These are phyloP conservation scores for Debaryomycetaceae sp. DNA, from an alignment of 1,139 yeast genomes.

Conservation along the genomic window DNA sequence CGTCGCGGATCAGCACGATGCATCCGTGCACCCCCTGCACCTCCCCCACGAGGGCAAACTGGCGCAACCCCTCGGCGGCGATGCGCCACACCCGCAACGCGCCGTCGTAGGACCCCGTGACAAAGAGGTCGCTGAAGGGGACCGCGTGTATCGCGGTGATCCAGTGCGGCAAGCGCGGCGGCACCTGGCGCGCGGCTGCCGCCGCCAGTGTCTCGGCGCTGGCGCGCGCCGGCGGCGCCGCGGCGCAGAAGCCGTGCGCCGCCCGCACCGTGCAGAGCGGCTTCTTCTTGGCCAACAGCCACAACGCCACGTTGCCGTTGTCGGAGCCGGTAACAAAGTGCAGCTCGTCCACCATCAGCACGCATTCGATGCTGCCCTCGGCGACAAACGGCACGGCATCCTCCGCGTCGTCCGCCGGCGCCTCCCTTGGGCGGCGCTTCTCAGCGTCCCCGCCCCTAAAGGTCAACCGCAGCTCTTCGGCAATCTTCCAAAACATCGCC, in stretches of 20 bases:
- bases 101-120: slow-evolving; percentile 90
- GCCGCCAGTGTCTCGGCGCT: slow-evolving; percentile 61
- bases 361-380: slow-evolving; percentile 91
- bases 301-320: slow-evolving; percentile 80
- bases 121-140: slow-evolving; percentile 84
- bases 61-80: slow-evolving; percentile 53
- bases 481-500: slow-evolving; percentile 93
- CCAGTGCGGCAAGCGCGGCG: slow-evolving; percentile 75
- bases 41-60: slow-evolving; percentile 52
- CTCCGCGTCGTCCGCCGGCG: slow-evolving; percentile 18
- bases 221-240: slow-evolving; percentile 42
- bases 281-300: slow-evolving; percentile 90
- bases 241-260: slow-evolving; percentile 75
- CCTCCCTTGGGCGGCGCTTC: slow-evolving; percentile 37
- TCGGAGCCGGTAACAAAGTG: slow-evolving; percentile 94
- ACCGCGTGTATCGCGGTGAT: slow-evolving; percentile 77
- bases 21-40: slow-evolving; percentile 65
- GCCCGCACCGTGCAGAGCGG: slow-evolving; percentile 65
- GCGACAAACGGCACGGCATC: slow-evolving; percentile 42
- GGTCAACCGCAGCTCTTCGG: slow-evolving; percentile 90
- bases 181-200: slow-evolving; percentile 48
- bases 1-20: slow-evolving; percentile 62
- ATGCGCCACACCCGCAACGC: slow-evolving; percentile 72
- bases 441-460: slow-evolving; percentile 84
- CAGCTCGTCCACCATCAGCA: slow-evolving; percentile 86